Percentiles rank a stretch among this genome's conserved stretches.
These are phyloP conservation scores for Beauveria sp. DNA, from an alignment of 2,329 filamentous ascomycete species.

Conservation along the genomic window DNA sequence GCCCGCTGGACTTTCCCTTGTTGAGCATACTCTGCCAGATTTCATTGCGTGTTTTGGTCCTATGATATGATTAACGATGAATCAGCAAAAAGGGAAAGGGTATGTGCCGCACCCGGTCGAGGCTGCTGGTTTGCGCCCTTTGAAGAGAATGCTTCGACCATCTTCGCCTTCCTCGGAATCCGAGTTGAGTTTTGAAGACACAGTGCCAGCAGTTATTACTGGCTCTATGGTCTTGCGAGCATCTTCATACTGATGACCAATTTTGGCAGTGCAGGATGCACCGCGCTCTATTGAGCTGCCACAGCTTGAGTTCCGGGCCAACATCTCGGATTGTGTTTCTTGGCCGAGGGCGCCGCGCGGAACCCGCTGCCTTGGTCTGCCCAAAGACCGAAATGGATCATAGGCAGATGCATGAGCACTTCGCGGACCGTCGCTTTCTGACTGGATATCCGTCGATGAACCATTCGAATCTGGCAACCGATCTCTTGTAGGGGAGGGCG, in stretches of 20 bases:
- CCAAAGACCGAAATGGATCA: constrained; percentile 19
- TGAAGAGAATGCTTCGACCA: constrained; percentile 29
- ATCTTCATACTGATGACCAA: constrained; percentile 21
- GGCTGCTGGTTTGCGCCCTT: constrained; percentile 25
- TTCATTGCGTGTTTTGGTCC: constrained; percentile 33
- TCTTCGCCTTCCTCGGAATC: constrained; percentile 27
- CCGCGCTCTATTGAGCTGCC: constrained; percentile 18
- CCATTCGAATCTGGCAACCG: constrained; percentile 11
- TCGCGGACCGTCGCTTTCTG: constrained; percentile 1
- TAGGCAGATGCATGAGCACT: constrained; percentile 3
- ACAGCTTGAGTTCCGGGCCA: constrained; percentile 18
- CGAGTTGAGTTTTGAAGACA: constrained; percentile 18
- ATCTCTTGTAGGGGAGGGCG: constrained; percentile 43
- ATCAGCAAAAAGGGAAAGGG: not conserved
- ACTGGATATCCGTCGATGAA: not conserved
- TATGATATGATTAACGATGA: constrained; percentile 16
- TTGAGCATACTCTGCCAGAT: constrained; percentile 45
- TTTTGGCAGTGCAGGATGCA: constrained; percentile 18
- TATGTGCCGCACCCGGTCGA: constrained; percentile 24
- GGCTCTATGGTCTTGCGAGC: constrained; percentile 20
- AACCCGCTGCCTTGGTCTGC: constrained; percentile 13
- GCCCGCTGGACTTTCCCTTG: constrained; percentile 42
- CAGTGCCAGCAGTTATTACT: not conserved
- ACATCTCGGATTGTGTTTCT: constrained; percentile 27
- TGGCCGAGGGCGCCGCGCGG: constrained; percentile 19